Evolutionary conservation across 345 rosid species (phyloP).

Genomic region (Populus deltoides): DNA sequence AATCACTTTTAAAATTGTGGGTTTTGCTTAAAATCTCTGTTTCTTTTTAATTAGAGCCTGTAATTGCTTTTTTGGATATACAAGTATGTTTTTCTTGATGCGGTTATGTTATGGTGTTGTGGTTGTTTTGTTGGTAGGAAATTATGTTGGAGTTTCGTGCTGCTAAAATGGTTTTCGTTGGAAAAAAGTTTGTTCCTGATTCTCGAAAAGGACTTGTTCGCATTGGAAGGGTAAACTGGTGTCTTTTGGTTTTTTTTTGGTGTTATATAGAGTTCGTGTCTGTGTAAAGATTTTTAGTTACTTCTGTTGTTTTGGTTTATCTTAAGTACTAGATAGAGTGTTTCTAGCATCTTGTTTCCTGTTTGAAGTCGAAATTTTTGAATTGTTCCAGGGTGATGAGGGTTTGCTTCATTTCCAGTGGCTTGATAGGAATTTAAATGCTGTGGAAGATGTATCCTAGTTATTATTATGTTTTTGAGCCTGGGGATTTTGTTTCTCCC

Average conservation of each 20-base stretch:
- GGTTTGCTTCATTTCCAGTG: conserved; percentile 59
- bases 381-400: conserved; percentile 68
- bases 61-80: background rate
- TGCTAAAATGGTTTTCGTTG: no score
- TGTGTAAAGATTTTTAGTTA: background rate
- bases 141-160: no score
- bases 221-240: background rate
- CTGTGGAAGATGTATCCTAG: conserved; percentile 45
- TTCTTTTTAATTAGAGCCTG: no score
- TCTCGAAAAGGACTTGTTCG: no score
- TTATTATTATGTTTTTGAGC: no score
- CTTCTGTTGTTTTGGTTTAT: background rate
- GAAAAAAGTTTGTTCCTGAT: no score
- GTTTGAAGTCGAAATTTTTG: background rate
- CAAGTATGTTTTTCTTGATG: background rate
- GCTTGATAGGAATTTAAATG: no score
- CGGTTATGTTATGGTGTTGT: no score
- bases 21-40: no score
- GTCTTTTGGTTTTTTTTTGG: background rate
- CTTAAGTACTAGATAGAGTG: background rate
- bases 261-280: background rate
- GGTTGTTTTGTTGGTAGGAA: no score
- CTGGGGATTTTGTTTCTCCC: no score
- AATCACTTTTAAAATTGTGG: no score
- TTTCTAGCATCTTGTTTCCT: background rate